Percentiles rank a stretch among this genome's conserved stretches.
phyloP scores from a whole-genome alignment of 2,329 filamentous ascomycete species.

The Cercospora sesami region DNA sequence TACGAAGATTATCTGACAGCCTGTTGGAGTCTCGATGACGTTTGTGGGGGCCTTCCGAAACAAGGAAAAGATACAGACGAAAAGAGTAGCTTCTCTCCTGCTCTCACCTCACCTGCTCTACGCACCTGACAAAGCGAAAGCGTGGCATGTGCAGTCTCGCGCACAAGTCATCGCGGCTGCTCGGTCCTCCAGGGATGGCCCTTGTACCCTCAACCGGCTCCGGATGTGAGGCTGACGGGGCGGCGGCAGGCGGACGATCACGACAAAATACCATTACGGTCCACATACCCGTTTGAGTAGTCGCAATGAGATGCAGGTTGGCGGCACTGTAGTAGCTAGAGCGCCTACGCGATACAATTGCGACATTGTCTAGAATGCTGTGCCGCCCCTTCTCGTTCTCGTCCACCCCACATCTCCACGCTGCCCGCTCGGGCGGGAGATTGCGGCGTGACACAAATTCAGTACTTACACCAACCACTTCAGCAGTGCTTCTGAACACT shows the following conservation, averaged over 20 bases:
- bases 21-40: slow-evolving; percentile 1
- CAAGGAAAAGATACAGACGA: background rate
- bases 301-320: background rate
- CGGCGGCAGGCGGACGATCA: background rate
- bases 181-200: background rate
- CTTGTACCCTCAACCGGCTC: background rate
- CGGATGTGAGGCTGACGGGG: background rate
- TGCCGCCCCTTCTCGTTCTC: background rate
- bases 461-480: background rate
- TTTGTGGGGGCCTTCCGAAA: slow-evolving; percentile 4
- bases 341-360: background rate
- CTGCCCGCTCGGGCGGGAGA: background rate
- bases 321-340: background rate
- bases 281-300: background rate
- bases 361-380: slow-evolving; percentile 1
- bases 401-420: slow-evolving; percentile 2
- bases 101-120: background rate
- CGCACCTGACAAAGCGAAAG: background rate
- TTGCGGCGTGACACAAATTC: background rate
- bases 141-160: background rate
- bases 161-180: background rate
- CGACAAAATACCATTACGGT: background rate
- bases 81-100: background rate
- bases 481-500: background rate
- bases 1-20: slow-evolving; percentile 2